phyloP scores from a whole-genome alignment of 2,329 filamentous ascomycete species.

The Xylaria arbuscula region DNA sequence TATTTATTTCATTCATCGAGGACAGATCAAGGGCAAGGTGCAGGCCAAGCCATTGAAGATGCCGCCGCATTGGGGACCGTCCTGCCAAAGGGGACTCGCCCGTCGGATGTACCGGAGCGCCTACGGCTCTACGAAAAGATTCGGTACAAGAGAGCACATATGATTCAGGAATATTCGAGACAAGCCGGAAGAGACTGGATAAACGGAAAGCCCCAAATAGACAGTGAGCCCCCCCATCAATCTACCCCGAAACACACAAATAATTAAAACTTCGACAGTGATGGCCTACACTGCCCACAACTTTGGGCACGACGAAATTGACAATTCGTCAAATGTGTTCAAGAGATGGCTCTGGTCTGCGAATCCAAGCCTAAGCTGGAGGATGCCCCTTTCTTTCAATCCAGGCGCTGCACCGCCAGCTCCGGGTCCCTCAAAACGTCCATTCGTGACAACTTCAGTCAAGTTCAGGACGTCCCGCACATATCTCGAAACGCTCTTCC shows the following conservation, averaged over 20 bases:
- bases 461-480: constrained; percentile 63
- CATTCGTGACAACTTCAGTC: constrained; percentile 59
- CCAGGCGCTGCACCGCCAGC: constrained; percentile 59
- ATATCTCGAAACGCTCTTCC: constrained; percentile 60
- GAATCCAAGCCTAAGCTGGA: constrained; percentile 54
- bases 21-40: constrained; percentile 51
- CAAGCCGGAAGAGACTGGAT: constrained; percentile 61
- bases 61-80: constrained; percentile 68
- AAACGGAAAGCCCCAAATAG: constrained; percentile 51
- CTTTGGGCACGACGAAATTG: constrained; percentile 69
- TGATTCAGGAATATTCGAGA: constrained; percentile 68
- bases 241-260: neutral
- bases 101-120: constrained; percentile 62
- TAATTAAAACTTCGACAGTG: constrained; percentile 45
- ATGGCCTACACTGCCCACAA: constrained; percentile 60
- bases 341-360: constrained; percentile 60
- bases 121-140: constrained; percentile 69
- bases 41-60: constrained; percentile 74
- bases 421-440: constrained; percentile 48
- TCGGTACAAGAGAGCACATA: constrained; percentile 66
- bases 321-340: constrained; percentile 63
- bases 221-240: constrained; percentile 52
- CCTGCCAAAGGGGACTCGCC: constrained; percentile 58
- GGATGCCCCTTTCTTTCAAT: constrained; percentile 59
- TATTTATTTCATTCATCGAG: neutral